phyloP scores from a whole-genome alignment of 768 basidiomycete genomes.

The Xanthoconium stramineum region DNA sequence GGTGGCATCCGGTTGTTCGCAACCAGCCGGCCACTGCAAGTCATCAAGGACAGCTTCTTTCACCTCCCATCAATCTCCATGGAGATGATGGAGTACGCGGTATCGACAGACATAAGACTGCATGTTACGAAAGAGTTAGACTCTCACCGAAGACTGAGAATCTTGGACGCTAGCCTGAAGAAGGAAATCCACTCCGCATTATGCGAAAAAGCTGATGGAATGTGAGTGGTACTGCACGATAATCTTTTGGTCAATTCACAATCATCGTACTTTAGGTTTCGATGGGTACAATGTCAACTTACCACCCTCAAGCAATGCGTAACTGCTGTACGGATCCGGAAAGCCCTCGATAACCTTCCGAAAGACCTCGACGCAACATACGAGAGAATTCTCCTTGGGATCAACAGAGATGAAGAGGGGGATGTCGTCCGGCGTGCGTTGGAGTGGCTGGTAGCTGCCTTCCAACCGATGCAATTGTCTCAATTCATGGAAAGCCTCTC shows the following conservation, averaged over 20 bases:
- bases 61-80: background rate
- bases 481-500: constrained; percentile 9
- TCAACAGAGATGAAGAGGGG: background rate
- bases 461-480: constrained; percentile 2
- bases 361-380: constrained; percentile 5
- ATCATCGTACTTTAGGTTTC: constrained; percentile 10
- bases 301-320: background rate
- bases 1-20: constrained; percentile 4
- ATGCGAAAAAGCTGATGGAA: constrained; percentile 8
- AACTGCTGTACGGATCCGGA: background rate
- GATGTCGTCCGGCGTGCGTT: background rate
- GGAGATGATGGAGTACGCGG: background rate
- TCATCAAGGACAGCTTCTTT: background rate
- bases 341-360: constrained; percentile 3
- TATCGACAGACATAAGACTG: constrained; percentile 2
- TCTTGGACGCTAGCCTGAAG: constrained; percentile 4
- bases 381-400: background rate
- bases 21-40: constrained; percentile 11
- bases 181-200: background rate
- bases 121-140: constrained; percentile 7
- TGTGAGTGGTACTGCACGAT: background rate
- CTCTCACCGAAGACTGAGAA: constrained; percentile 4
- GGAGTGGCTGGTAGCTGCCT: constrained; percentile 11
- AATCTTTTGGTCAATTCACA: too few species aligned
- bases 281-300: constrained; percentile 18